These are phyloP conservation scores for Colletotrichum sp. DNA, from an alignment of 2,329 filamentous ascomycete species.

Conservation along the genomic window DNA sequence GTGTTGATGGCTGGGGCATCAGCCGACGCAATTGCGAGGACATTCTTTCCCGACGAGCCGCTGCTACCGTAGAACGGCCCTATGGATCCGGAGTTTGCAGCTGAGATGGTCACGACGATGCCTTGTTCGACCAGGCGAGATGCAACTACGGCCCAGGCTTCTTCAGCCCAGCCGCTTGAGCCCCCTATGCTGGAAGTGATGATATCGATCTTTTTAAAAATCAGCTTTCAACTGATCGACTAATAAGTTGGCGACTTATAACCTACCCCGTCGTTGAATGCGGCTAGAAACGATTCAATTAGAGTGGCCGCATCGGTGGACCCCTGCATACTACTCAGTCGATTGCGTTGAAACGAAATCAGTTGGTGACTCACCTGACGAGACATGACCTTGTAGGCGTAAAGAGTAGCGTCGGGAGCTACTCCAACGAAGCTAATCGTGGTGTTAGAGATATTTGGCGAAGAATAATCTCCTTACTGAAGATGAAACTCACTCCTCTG, in stretches of 20 bases:
- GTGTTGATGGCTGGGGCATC: slow-evolving; percentile 11
- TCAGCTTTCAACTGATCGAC: neutral
- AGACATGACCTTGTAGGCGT: slow-evolving; percentile 33
- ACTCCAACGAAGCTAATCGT: slow-evolving; percentile 25
- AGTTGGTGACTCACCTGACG: neutral
- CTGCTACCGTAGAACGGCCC: slow-evolving; percentile 52
- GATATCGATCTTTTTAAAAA: slow-evolving; percentile 34
- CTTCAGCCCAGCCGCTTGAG: slow-evolving; percentile 42
- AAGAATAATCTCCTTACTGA: neutral
- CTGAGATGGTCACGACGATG: slow-evolving; percentile 54
- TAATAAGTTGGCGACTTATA: neutral
- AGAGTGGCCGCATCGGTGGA: slow-evolving; percentile 8
- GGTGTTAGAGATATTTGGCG: neutral
- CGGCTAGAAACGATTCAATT: slow-evolving; percentile 39
- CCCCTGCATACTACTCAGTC: neutral
- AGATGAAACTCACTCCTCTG: slow-evolving; percentile 6
- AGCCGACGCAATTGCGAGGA: slow-evolving; percentile 49
- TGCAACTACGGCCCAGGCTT: slow-evolving; percentile 47
- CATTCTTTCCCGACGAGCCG: slow-evolving; percentile 46
- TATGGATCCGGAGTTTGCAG: slow-evolving; percentile 53
- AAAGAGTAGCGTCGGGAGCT: slow-evolving; percentile 31
- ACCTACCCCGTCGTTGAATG: slow-evolving; percentile 36
- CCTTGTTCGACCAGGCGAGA: slow-evolving; percentile 48
- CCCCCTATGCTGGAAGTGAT: slow-evolving; percentile 47
- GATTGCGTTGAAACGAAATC: rapidly evolving